phyloP scores from a whole-genome alignment of 495 filamentous ascomycete genomes.

The Neurospora terricola region DNA sequence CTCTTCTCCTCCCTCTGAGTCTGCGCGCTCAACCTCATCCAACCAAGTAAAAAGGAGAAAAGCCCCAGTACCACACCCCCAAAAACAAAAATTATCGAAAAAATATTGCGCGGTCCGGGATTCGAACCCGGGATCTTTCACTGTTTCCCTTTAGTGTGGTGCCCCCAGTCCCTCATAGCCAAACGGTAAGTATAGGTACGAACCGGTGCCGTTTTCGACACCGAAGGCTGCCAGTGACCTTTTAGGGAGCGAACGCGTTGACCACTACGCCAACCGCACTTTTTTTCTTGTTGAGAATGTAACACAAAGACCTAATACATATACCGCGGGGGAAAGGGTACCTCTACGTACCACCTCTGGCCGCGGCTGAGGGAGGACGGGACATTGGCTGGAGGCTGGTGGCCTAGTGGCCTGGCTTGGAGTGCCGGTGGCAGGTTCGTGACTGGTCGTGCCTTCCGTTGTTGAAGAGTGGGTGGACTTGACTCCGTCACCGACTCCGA shows the following conservation, averaged over 20 bases:
- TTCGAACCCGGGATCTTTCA: not conserved
- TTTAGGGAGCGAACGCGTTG: not conserved
- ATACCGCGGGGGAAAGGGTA: not conserved
- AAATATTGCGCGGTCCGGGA: not conserved
- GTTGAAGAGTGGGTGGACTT: not conserved
- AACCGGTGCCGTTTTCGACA: not conserved
- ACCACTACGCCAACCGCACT: not conserved
- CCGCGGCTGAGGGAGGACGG: not conserved
- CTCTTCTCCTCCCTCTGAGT: no score
- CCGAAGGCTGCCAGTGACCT: not conserved
- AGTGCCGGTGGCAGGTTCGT: not conserved
- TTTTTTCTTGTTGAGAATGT: not conserved
- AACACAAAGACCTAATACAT: not conserved
- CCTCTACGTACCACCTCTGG: not conserved
- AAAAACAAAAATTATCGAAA: not conserved
- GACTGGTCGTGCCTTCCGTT: not conserved
- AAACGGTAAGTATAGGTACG: not conserved
- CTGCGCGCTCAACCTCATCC: no score
- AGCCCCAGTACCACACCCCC: no score
- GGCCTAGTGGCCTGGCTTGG: no score
- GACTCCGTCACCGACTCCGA: not conserved
- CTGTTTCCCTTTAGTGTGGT: not conserved
- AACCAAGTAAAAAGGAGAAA: no score
- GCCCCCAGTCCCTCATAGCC: no score
- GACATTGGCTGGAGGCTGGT: not conserved